Evolutionary conservation across 345 rosid genomes (phyloP), one percentile per base, ranked within the genome.

Genomic region (Moringa oleifera): DNA sequence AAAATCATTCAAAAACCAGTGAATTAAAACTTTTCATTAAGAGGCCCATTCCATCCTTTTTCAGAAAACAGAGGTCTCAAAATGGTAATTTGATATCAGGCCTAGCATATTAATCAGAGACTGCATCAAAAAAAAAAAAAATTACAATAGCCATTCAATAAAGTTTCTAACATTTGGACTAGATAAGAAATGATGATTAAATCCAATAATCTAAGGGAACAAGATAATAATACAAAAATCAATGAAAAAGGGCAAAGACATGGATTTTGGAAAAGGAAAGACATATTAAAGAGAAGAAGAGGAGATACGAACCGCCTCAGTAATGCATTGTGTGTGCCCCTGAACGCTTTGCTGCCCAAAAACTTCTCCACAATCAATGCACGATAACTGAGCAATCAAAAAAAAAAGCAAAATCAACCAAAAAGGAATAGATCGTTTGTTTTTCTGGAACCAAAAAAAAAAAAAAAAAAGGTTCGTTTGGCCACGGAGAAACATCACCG

Each of bases 351-450:
- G 84, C 76, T 73, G 91, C 67, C 92, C 82, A 69, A 94, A 92
- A 23, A 58, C 81, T 50, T 72, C 85, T 63, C 98, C 98, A 62
- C 97, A 93, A 66, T 93, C 98, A 56, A 93, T 87, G 76, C 98
- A 93, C 13, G 98, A 90, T 55, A 93, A 52, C 98, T 93, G 51
- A 70, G 57, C n/a, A 36, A 67, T n/a, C 31, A 33, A 13, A 20
- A 33, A 65, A 69, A 37, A 6, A 19, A 24, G 11, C 46, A 31
- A 10, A 63, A 64, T 54, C n/a, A n/a, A n/a, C n/a, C n/a, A n/a
- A n/a, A n/a, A n/a, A n/a, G n/a, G n/a, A n/a, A n/a, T n/a, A n/a
- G n/a, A n/a, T n/a, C n/a, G n/a, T n/a, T n/a, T n/a, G n/a, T 58
- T 53, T 37, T 0, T 20, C 0, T 8, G 20, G 57, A 31, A 55